A percentile compares a stretch with the other conserved stretches of the same genome.
Evolutionary conservation across 805 yeast species (phyloP).

Genomic region (Nakazawaea holstii): DNA sequence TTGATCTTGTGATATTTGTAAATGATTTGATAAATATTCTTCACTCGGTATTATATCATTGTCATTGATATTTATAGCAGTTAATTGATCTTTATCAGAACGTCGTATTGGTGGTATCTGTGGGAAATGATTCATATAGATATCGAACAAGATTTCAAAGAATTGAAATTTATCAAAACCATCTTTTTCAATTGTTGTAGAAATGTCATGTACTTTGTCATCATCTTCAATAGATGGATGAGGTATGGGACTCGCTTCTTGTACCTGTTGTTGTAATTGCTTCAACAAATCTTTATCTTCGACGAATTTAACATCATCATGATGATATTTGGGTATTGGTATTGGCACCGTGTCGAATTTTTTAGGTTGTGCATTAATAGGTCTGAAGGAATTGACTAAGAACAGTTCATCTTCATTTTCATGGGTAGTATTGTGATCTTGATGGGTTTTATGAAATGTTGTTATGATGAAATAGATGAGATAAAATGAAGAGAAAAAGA

Average conservation of each 20-base stretch:
- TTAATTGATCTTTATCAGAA: neutral
- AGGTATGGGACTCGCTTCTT: no score
- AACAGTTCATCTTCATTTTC: neutral
- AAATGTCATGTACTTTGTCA: neutral
- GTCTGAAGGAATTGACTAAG: neutral
- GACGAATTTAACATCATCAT: neutral
- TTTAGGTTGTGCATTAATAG: neutral
- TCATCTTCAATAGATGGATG: neutral
- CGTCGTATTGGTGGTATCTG: slow-evolving; percentile 2
- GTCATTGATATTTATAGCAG: slow-evolving; percentile 6
- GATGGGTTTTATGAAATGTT: neutral
- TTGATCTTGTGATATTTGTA: neutral
- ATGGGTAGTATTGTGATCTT: neutral
- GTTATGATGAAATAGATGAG: neutral
- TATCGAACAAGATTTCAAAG: slow-evolving; percentile 1
- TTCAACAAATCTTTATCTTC: neutral
- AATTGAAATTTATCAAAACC: neutral
- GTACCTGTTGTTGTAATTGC: neutral
- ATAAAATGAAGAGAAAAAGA: neutral
- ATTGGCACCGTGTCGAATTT: neutral
- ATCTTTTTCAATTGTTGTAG: no score
- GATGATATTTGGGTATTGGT: neutral
- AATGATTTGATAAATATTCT: neutral
- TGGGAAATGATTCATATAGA: slow-evolving; percentile 10
- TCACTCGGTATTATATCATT: slow-evolving; percentile 1